Evolutionary conservation across 2,329 filamentous ascomycete genomes (phyloP).

Genomic region (Grosmannia huntii): DNA sequence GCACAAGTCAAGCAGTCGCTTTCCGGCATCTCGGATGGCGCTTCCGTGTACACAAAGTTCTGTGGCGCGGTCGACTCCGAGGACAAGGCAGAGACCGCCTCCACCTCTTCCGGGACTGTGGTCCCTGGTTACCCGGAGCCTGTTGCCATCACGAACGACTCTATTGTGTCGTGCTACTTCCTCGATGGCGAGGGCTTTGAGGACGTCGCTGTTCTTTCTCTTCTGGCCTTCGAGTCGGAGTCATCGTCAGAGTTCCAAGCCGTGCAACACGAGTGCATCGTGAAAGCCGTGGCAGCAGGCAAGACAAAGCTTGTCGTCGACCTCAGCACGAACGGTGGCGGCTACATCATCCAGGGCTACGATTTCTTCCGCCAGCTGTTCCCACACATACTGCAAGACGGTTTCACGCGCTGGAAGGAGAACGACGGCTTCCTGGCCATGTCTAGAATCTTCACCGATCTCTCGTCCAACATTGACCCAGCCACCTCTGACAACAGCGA

Average conservation of each 20-base stretch:
- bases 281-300: constrained; percentile 26
- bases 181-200: constrained; percentile 17
- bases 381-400: constrained; percentile 22
- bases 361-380: constrained; percentile 48
- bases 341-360: constrained; percentile 45
- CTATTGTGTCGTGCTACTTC: constrained; percentile 22
- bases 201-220: constrained; percentile 20
- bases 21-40: constrained; percentile 19
- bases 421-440: constrained; percentile 28
- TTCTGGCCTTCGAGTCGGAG: constrained; percentile 16
- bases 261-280: constrained; percentile 21
- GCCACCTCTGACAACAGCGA: constrained; percentile 24
- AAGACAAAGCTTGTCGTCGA: constrained; percentile 51
- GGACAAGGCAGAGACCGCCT: not conserved
- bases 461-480: constrained; percentile 30
- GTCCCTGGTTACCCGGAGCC: constrained; percentile 17
- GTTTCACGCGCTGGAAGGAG: constrained; percentile 25
- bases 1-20: constrained; percentile 19
- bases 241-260: constrained; percentile 20
- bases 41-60: constrained; percentile 21
- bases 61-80: constrained; percentile 14
- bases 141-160: constrained; percentile 17
- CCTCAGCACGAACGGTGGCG: constrained; percentile 44
- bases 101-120: not conserved
- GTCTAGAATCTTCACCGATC: constrained; percentile 29